Percentiles rank a stretch among this genome's conserved stretches.
These are phyloP conservation scores for Ceratocystis cacaofunesta DNA, from an alignment of 2,329 filamentous ascomycete genomes.

Conservation along the genomic window DNA sequence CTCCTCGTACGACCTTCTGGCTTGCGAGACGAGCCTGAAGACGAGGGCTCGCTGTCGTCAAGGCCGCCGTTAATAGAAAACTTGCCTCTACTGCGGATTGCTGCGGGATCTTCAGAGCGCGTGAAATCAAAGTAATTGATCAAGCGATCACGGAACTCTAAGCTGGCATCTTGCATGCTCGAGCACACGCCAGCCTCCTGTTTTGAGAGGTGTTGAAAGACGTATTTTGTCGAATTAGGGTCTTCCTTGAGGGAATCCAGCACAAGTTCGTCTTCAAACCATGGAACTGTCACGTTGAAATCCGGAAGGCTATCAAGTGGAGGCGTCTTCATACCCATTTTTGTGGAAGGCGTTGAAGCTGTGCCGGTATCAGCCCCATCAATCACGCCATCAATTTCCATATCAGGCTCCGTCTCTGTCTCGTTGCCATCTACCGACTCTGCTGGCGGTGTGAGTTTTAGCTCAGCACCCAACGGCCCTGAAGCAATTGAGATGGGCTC, in stretches of 20 bases:
- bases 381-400: slow-evolving; percentile 36
- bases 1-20: slow-evolving; percentile 37
- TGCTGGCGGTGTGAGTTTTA: slow-evolving; percentile 18
- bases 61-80: slow-evolving; percentile 30
- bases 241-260: slow-evolving; percentile 29
- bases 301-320: slow-evolving; percentile 39
- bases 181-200: neutral
- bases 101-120: slow-evolving; percentile 38
- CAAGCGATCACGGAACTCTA: slow-evolving; percentile 9
- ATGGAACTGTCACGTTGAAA: slow-evolving; percentile 23
- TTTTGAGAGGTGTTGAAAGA: slow-evolving; percentile 26
- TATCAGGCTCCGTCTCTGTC: slow-evolving; percentile 23
- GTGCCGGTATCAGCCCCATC: slow-evolving; percentile 41
- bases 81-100: slow-evolving; percentile 40
- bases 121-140: slow-evolving; percentile 40
- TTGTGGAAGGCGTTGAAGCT: slow-evolving; percentile 22
- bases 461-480: slow-evolving; percentile 11
- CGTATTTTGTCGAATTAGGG: slow-evolving; percentile 30
- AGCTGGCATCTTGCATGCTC: neutral
- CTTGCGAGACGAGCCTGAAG: slow-evolving; percentile 32
- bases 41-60: slow-evolving; percentile 19
- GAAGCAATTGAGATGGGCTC: neutral
- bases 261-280: slow-evolving; percentile 19
- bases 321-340: slow-evolving; percentile 37
- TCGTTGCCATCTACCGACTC: slow-evolving; percentile 18